Conservation (phyloP, 2,329 filamentous ascomycete genomes). For the Ophiocordyceps camponoti-rufipedis region DNA sequence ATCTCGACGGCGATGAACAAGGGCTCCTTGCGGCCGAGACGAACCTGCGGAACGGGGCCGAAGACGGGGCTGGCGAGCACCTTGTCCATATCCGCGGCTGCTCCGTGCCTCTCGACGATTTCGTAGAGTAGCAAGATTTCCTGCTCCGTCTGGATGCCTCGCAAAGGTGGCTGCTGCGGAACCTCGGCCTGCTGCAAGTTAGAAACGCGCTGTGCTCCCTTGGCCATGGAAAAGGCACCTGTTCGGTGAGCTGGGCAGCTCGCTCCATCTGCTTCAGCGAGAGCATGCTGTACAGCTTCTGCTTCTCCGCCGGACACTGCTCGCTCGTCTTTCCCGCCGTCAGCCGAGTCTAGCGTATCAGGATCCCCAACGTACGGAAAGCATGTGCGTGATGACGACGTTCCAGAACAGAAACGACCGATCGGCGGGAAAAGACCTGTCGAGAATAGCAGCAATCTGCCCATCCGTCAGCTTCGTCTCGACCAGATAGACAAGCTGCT, state of each 20-base stretch:
- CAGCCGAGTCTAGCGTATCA: background rate
- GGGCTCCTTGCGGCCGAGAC: conserved; percentile 26
- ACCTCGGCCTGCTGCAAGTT: conserved; percentile 6
- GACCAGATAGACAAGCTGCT: background rate
- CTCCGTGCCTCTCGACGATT: conserved; percentile 24
- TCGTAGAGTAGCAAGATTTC: conserved; percentile 31
- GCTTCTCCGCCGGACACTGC: conserved; percentile 28
- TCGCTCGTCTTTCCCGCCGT: conserved; percentile 19
- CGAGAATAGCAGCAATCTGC: conserved; percentile 35
- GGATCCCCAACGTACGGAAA: conserved; percentile 23
- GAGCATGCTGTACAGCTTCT: conserved; percentile 31
- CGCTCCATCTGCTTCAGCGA: conserved; percentile 31
- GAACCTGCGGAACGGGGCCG: conserved; percentile 24
- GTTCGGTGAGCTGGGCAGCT: conserved; percentile 25
- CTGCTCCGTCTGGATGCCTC: conserved; percentile 25
- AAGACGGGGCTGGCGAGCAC: conserved; percentile 19
- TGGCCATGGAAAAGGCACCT: conserved; percentile 11
- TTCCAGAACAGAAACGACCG: conserved; percentile 34
- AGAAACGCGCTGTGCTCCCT: background rate
- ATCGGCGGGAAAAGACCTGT: conserved; percentile 30
- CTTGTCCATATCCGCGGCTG: conserved; percentile 20
- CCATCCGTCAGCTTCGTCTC: background rate
- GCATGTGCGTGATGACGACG: conserved; percentile 32
- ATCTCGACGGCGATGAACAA: conserved; percentile 21
- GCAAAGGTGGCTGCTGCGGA: conserved; percentile 5